These are phyloP conservation scores for Botryotinia convoluta DNA, from an alignment of 2,329 filamentous ascomycete genomes.

Conservation along the genomic window DNA sequence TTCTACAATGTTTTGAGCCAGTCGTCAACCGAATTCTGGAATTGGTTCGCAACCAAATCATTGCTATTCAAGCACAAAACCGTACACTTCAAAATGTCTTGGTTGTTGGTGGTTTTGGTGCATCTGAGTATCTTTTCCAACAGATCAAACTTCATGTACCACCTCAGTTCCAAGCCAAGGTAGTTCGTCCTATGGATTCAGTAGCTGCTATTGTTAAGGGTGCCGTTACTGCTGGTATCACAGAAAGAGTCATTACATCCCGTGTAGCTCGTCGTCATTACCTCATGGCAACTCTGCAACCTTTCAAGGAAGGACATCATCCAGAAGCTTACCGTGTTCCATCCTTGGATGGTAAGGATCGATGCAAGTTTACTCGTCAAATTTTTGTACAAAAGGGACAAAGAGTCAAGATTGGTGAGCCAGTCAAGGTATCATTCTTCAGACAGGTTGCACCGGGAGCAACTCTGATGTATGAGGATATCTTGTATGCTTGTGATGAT, in stretches of 20 bases:
- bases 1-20: conserved; percentile 97
- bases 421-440: conserved; percentile 98
- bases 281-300: conserved; percentile 97
- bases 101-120: conserved; percentile 96
- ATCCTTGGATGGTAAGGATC: conserved; percentile 92
- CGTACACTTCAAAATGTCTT: conserved; percentile 90
- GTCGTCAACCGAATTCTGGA: conserved; percentile 97
- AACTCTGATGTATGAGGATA: conserved; percentile 99
- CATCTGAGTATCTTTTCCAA: conserved; percentile 98
- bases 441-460: conserved; percentile 94
- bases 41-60: conserved; percentile 95
- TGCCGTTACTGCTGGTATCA: conserved; percentile 95
- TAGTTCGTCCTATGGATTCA: conserved; percentile 97
- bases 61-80: conserved; percentile 97
- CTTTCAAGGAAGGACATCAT: conserved; percentile 98
- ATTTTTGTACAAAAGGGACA: conserved; percentile 99
- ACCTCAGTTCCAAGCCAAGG: conserved; percentile 97
- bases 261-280: conserved; percentile 97
- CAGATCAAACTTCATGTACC: conserved; percentile 99
- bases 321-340: conserved; percentile 97
- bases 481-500: conserved; percentile 94
- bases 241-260: conserved; percentile 92
- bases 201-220: conserved; percentile 98
- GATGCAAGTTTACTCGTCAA: conserved; percentile 97
- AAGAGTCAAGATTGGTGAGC: conserved; percentile 98